Evolutionary conservation across 495 filamentous ascomycete species (phyloP), one percentile per base, ranked within the genome.

Genomic region (Trichoderma asperelloides): DNA sequence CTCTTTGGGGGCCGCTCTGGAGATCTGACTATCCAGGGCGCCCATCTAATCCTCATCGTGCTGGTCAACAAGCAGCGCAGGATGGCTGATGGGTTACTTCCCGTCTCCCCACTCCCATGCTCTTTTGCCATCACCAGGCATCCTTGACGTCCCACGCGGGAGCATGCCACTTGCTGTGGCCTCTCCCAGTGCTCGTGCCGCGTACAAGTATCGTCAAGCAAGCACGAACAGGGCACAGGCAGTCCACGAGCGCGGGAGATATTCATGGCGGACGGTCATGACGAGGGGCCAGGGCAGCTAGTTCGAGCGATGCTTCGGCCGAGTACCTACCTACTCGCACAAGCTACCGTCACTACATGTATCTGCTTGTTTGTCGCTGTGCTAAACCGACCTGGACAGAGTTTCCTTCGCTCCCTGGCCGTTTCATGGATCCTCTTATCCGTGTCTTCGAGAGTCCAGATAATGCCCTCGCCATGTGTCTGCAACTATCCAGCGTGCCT

Each of bases 81-180:
- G 55, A 60, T 60, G 55, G 55, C 55, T 27, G 55, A 60, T 55
- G 55, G 55, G 55, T 60, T 60, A 60, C 55, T 60, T 60, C 55
- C 55, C 55, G 55, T 60, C 25, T 60, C 55, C 25, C 55, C 55
- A 27, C 55, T 25, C 55, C 55, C 55, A 27, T 30, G 27, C 55
- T 27, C 55, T 30, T 60, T 60, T 60, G 23, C 55, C 27, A 28
- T 60, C 55, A 30, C 27, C 23, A 60, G 23, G 23, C 27, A 60
- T 60, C 55, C 55, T 28, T 27, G 55, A 11, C 55, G 55, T 60
- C 55, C 55, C 55, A 60, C 55, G 55, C 55, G 55, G 27, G 30
- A 21, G 55, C 55, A 23, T 27, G 55, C 55, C 55, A 60, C 55
- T 30, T 60, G 25, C 25, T 27, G 55, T 30, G 55, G 23, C 27